Conservation (phyloP, 2,329 filamentous ascomycete genomes). For the Fusarium sacchari region DNA sequence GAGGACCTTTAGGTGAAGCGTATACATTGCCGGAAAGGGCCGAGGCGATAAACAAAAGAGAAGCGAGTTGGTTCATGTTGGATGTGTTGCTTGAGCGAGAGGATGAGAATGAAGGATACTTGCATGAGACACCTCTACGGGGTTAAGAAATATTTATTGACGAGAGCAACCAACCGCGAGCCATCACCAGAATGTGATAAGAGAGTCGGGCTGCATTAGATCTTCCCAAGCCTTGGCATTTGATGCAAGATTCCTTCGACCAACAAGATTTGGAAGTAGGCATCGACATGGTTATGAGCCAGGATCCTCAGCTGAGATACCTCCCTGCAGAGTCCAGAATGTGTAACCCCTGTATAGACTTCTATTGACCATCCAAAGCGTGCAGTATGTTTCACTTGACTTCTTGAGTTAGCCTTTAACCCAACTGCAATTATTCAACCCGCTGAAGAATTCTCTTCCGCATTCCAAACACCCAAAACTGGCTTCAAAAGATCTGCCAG, state of each 20-base stretch:
- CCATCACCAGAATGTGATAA: neutral
- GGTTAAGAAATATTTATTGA: neutral
- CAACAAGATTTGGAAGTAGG: neutral
- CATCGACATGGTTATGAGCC: rapidly evolving
- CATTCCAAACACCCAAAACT: neutral
- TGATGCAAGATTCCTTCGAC: neutral
- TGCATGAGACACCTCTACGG: too few species aligned
- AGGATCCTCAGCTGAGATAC: rapidly evolving
- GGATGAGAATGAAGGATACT: too few species aligned
- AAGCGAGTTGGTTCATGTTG: neutral
- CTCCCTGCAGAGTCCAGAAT: rapidly evolving
- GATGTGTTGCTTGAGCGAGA: too few species aligned
- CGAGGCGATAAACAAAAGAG: neutral
- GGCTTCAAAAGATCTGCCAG: rapidly evolving
- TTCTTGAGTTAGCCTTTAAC: rapidly evolving
- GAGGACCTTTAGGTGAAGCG: conserved; percentile 1
- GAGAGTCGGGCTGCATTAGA: neutral
- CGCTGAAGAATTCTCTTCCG: neutral
- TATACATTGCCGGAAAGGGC: neutral
- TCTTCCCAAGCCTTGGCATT: neutral
- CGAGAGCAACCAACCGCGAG: rapidly evolving
- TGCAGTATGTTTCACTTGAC: neutral
- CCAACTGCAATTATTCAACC: too few species aligned
- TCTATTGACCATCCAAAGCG: neutral
- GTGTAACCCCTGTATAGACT: neutral